Conservation (phyloP, 1,284 basidiomycete species). For the Athelia sp. region DNA sequence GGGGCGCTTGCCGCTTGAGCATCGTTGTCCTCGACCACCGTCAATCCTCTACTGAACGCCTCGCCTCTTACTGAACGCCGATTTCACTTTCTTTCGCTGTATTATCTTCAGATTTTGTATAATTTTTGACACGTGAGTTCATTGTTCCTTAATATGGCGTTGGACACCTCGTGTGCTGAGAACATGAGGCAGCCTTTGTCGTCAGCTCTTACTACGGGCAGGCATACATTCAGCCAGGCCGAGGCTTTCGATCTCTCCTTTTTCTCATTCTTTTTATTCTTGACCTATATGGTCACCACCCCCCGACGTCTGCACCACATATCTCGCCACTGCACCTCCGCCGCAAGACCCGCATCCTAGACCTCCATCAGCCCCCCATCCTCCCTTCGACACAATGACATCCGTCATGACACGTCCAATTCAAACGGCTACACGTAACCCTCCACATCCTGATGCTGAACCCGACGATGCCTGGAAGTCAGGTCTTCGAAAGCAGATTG, state of each 20-base stretch:
- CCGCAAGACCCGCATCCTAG: not conserved
- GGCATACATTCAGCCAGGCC: not conserved
- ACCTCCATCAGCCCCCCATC: not conserved
- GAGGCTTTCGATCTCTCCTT: not conserved
- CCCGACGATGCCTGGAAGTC: not conserved
- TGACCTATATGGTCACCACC: not conserved
- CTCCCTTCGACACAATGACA: not conserved
- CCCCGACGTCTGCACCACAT: not conserved
- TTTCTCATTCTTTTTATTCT: not conserved
- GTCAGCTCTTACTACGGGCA: not conserved
- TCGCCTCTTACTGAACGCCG: not conserved
- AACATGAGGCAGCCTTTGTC: not conserved
- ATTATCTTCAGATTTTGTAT: not conserved
- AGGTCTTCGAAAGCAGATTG: not conserved
- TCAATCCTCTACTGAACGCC: not conserved
- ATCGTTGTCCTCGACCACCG: not conserved
- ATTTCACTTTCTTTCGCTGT: not conserved
- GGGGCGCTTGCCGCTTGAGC: not conserved
- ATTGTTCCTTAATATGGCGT: not conserved
- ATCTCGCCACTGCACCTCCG: not conserved
- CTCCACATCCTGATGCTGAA: not conserved
- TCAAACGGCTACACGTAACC: not conserved
- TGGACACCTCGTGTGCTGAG: not conserved
- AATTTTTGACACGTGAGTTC: not conserved
- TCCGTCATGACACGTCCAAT: not conserved